A percentile compares a stretch with the other conserved stretches of the same genome.
phyloP scores from a whole-genome alignment of 2,329 filamentous ascomycete species.

The Aspergillus costaricaensis region DNA sequence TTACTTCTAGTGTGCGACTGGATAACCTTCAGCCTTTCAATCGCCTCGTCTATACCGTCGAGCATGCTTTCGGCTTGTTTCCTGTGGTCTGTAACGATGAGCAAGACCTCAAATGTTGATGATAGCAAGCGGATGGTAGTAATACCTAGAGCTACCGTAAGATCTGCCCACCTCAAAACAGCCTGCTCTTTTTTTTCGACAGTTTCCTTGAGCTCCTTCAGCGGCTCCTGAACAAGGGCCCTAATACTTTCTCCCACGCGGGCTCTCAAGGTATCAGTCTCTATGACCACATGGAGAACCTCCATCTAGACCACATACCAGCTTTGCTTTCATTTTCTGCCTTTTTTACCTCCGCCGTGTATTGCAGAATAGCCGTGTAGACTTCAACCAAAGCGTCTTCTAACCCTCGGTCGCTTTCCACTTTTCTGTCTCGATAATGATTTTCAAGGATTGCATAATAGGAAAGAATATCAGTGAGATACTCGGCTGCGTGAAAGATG shows the following conservation, averaged over 20 bases:
- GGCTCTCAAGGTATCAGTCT: not conserved
- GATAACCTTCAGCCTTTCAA: not conserved
- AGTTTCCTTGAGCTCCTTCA: not conserved
- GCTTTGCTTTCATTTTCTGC: not conserved
- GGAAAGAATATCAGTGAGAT: not conserved
- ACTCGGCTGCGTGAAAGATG: conserved; percentile 2
- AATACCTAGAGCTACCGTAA: not conserved
- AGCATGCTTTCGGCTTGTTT: not conserved
- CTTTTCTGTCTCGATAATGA: not conserved
- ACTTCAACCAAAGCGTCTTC: conserved; percentile 3
- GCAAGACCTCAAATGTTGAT: not conserved
- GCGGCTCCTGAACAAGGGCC: not conserved
- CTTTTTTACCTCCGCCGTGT: not conserved
- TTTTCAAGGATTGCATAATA: conserved; percentile 7
- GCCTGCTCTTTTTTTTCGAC: not conserved
- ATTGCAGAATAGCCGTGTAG: conserved; percentile 4
- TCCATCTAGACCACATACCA: not conserved
- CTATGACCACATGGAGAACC: not conserved
- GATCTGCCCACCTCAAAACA: not conserved
- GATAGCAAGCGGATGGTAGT: not conserved
- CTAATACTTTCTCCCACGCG: not conserved
- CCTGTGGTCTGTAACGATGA: not conserved
- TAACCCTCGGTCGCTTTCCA: not conserved
- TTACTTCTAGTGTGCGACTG: not conserved
- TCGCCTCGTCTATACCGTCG: not conserved